Evolutionary conservation across 2,329 filamentous ascomycete species (phyloP).

Genomic region (Dactylonectria macrodidyma): DNA sequence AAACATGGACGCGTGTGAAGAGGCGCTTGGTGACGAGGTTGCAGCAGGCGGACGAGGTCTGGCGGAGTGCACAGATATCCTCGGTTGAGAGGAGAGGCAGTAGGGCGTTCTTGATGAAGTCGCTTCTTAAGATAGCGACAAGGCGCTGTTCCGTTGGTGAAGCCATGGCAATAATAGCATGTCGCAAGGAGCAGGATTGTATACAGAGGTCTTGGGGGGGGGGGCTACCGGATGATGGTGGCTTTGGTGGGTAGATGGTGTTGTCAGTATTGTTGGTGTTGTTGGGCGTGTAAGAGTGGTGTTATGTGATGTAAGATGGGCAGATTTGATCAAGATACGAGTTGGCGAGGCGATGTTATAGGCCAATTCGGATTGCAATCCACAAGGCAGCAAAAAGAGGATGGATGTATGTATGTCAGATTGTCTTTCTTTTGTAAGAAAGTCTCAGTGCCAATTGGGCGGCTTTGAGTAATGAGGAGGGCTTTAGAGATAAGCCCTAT

Average conservation of each 20-base stretch:
- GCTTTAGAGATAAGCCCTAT: slow-evolving; percentile 20
- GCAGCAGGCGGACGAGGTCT: slow-evolving; percentile 79
- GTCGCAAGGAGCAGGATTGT: slow-evolving; percentile 48
- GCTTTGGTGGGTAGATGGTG: slow-evolving; percentile 7
- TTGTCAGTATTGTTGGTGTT: slow-evolving; percentile 15
- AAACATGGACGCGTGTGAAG: slow-evolving; percentile 78
- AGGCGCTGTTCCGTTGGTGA: slow-evolving; percentile 62
- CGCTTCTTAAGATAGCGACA: slow-evolving; percentile 70
- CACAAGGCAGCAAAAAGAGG: slow-evolving; percentile 4
- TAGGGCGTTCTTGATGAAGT: slow-evolving; percentile 65
- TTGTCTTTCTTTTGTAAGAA: slow-evolving; percentile 18
- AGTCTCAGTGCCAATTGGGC: slow-evolving; percentile 33
- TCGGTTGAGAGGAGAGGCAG: slow-evolving; percentile 64
- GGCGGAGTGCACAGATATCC: slow-evolving; percentile 73
- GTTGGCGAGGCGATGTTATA: slow-evolving; percentile 16
- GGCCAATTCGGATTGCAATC: slow-evolving; percentile 28
- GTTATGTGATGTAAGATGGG: slow-evolving; percentile 36
- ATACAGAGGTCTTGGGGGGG: neutral
- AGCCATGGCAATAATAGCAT: slow-evolving; percentile 69
- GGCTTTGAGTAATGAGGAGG: slow-evolving; percentile 15
- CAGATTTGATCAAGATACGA: slow-evolving; percentile 27
- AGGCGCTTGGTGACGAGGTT: slow-evolving; percentile 78
- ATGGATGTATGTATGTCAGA: slow-evolving; percentile 7
- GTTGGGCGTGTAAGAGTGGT: slow-evolving; percentile 19
- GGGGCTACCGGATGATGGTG: neutral